phyloP scores from a whole-genome alignment of 768 basidiomycete genomes.

The Gloeophyllum trabeum region DNA sequence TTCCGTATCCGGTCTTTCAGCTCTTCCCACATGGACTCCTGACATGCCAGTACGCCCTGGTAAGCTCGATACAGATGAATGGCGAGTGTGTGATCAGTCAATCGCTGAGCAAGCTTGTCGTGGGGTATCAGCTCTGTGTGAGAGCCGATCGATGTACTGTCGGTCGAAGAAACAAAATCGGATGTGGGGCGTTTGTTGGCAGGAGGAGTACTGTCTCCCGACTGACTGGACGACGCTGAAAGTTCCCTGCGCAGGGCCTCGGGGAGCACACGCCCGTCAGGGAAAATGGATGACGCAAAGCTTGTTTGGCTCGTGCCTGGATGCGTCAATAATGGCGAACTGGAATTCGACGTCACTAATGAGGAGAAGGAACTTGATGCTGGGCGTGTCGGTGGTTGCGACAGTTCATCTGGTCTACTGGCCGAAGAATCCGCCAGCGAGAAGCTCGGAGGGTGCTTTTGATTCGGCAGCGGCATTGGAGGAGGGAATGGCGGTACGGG shows the following conservation, averaged over 20 bases:
- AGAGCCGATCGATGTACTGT: not conserved
- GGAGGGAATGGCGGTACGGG: not conserved
- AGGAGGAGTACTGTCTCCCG: too few species aligned
- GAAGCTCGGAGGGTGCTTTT: not conserved
- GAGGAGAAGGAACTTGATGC: too few species aligned
- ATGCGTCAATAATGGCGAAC: too few species aligned
- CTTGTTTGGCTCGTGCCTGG: too few species aligned
- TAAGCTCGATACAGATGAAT: conserved; percentile 65
- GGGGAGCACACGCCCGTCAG: too few species aligned
- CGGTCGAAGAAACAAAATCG: not conserved
- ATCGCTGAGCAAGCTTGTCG: conserved; percentile 15
- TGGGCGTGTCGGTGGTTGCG: too few species aligned
- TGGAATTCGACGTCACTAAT: too few species aligned
- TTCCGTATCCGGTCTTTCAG: conserved; percentile 52
- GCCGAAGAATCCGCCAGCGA: not conserved
- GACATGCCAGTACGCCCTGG: conserved; percentile 48
- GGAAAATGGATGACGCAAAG: too few species aligned
- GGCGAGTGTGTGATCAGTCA: conserved; percentile 51
- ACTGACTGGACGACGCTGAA: too few species aligned
- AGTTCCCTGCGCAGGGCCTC: too few species aligned
- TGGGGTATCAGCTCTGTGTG: not conserved
- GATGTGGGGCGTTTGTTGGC: not conserved
- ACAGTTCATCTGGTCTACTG: too few species aligned
- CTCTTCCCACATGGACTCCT: conserved; percentile 74
- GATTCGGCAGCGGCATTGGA: not conserved